phyloP scores from a whole-genome alignment of 73 alveolate species.

The Stentor coeruleus region DNA sequence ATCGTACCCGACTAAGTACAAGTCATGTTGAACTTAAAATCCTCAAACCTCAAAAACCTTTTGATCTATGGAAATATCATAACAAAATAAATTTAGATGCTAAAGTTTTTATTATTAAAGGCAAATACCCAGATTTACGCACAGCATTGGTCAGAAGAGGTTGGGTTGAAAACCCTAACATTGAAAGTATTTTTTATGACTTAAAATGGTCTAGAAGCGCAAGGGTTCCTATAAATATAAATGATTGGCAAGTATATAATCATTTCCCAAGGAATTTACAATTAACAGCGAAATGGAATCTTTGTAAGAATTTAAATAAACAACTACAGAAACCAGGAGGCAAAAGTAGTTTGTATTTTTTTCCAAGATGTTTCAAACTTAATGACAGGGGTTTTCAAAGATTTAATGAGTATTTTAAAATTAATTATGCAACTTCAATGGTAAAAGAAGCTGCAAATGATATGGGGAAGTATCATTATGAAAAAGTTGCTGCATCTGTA shows the following conservation, averaged over 20 bases:
- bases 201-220: constrained; percentile 69
- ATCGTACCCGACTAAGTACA: not conserved
- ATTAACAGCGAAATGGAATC: constrained; percentile 68
- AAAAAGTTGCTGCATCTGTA: not conserved
- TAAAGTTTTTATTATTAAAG: constrained; percentile 71
- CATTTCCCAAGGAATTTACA: constrained; percentile 76
- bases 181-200: constrained; percentile 65
- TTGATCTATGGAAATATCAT: not conserved
- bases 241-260: constrained; percentile 62
- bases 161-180: constrained; percentile 74
- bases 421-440: not conserved
- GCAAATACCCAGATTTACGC: constrained; percentile 71
- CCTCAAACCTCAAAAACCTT: not conserved
- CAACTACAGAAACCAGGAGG: constrained; percentile 45
- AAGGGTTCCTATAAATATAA: constrained; percentile 39
- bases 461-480: not conserved
- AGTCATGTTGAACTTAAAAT: not conserved
- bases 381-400: constrained; percentile 38
- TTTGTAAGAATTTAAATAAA: constrained; percentile 68
- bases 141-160: constrained; percentile 72
- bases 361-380: constrained; percentile 84
- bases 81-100: constrained; percentile 29
- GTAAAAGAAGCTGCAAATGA: not conserved
- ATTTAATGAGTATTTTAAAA: not conserved
- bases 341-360: constrained; percentile 55